Base-by-base conservation (phyloP, 371 early-diverging fungal genomes). In the Mortierella polycephala region DNA sequence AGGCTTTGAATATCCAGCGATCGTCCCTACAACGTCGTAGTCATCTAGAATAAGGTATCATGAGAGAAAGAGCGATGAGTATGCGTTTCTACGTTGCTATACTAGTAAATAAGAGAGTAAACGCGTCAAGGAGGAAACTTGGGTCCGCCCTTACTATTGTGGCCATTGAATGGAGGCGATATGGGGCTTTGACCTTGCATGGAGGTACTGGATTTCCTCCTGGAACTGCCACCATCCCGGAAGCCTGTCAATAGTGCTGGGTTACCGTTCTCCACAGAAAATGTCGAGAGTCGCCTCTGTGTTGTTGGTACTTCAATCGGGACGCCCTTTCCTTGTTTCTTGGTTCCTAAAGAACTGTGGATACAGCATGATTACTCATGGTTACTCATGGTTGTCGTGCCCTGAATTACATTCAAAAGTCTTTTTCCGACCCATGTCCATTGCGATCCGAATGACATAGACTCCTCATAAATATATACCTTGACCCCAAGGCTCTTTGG, bases 271-370 rank as follows among this genome's bases (percentile, higher is more conserved):
- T 63, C 39, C 1, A 47, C 11, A 5, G 70, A 55, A 56, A 57
- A 55, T 14, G 42, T 57, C 44, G 62, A 70, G 30, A 21, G 41
- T 50, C 67, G 62, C 8, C 60, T 66, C 12, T 66, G 56, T 13
- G 69, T 60, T 37, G 46, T 62, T 4, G 75, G 75, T 14, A 75
- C 63, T 18, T 55, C 56, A 21, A 75, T 75, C 8, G 75, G 75
- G 11, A 63, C 52, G n/a, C 75, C 74, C 52, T 41, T 64, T 16
- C 59, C 45, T 37, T 51, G 62, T 10, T 49, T 55, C 64, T 56
- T 74, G 45, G 49, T 9, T 47, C 39, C 55, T 50, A 40, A 18
- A 13, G 51, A 21, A 18, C 51, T 51, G 8, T 16, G 39, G 13
- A 20, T n/a, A 44, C 11, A 42, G 21, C 39, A 13, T 45, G 64